Conservation (phyloP, 2,329 filamentous ascomycete species). For the Colletotrichum theobromicola region DNA sequence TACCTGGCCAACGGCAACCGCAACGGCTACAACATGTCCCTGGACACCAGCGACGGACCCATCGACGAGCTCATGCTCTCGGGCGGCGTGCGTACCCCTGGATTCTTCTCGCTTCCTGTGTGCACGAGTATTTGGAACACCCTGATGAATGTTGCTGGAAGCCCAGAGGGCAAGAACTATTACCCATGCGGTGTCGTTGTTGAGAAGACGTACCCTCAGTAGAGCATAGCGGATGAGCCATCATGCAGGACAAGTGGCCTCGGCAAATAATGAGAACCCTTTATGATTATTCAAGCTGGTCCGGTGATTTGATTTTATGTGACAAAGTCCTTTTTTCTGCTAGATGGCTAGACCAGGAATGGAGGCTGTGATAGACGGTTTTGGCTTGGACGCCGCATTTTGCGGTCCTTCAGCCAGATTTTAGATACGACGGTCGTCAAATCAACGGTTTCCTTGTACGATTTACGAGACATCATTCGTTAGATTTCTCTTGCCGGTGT, state of each 20-base stretch:
- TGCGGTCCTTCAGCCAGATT: background rate
- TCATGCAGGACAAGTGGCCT: background rate
- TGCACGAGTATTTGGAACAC: slow-evolving; percentile 11
- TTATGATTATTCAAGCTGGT: background rate
- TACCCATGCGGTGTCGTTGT: background rate
- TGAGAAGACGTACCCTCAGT: background rate
- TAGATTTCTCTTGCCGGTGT: background rate
- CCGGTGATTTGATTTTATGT: background rate
- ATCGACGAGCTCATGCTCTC: background rate
- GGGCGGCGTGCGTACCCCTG: background rate
- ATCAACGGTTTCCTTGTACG: background rate
- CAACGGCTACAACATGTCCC: background rate
- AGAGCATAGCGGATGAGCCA: background rate
- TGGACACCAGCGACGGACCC: background rate
- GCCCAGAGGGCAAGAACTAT: background rate
- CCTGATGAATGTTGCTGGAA: background rate
- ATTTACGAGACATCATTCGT: too few species aligned
- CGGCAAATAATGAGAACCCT: background rate
- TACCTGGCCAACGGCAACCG: background rate
- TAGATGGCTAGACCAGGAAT: background rate
- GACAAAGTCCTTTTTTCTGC: background rate
- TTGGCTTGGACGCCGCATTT: too few species aligned
- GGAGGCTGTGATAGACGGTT: background rate
- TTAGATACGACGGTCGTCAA: background rate
- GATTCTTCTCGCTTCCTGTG: background rate